phyloP scores from a whole-genome alignment of 2,329 filamentous ascomycete genomes.

The Albophoma yamanashiensis region DNA sequence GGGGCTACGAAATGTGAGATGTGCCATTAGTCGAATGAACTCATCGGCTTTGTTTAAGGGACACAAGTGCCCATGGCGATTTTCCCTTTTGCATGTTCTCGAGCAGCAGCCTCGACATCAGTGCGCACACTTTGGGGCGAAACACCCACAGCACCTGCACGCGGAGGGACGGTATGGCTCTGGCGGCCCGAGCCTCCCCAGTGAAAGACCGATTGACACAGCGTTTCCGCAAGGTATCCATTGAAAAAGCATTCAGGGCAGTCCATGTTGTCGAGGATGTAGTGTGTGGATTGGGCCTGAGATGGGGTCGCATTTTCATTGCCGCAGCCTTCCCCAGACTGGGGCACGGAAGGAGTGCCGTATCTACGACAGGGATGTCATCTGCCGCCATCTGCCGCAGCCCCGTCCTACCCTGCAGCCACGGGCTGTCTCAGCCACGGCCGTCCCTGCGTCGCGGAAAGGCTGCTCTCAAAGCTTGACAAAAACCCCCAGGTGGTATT shows the following conservation, averaged over 20 bases:
- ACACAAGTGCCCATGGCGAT: background rate
- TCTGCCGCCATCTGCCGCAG: fast-evolving
- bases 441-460: too few species aligned
- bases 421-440: too few species aligned
- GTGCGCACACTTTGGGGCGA: background rate
- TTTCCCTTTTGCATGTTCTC: background rate
- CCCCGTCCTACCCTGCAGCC: background rate
- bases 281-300: background rate
- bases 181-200: background rate
- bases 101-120: too few species aligned
- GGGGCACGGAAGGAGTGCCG: background rate
- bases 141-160: too few species aligned
- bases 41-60: background rate
- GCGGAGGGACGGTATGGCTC: background rate
- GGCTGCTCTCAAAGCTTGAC: too few species aligned
- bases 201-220: background rate
- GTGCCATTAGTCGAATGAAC: background rate
- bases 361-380: background rate
- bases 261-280: background rate
- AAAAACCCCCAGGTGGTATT: too few species aligned
- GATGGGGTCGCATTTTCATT: background rate
- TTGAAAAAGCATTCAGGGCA: background rate
- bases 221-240: background rate
- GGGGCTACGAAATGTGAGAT: background rate
- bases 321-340: background rate